A percentile compares a stretch with the other conserved stretches of the same genome.
Conservation (phyloP, 306 rosid species). For the Quercus rubra region DNA sequence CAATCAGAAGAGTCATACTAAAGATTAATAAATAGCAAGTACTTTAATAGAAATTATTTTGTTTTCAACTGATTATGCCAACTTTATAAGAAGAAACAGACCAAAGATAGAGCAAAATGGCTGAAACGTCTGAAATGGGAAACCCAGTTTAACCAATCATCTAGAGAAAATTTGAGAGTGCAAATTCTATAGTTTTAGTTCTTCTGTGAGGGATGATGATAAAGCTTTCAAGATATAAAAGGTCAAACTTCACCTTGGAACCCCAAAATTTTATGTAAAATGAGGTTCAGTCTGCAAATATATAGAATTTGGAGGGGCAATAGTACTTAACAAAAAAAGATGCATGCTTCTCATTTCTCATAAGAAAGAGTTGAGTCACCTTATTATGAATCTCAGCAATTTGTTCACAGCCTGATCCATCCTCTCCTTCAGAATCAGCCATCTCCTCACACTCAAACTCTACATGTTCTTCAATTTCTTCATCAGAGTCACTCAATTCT, state of each 20-base stretch:
- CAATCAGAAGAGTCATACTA: background rate
- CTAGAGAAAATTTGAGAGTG: background rate
- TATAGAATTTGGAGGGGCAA: background rate
- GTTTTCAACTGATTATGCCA: background rate
- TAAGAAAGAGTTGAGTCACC: conserved; percentile 37
- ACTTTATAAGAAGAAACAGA: background rate
- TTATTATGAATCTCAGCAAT: conserved; percentile 46
- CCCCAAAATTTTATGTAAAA: background rate
- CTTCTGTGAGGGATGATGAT: background rate
- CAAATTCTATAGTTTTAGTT: background rate
- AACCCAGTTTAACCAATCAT: background rate
- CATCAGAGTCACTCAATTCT: conserved; percentile 92
- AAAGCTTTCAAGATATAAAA: background rate
- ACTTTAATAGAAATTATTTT: background rate
- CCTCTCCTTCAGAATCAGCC: conserved; percentile 98
- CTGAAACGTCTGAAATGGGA: background rate
- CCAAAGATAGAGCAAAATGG: background rate
- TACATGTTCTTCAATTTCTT: conserved; percentile 88
- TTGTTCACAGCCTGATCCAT: conserved; percentile 66
- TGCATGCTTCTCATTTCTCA: background rate
- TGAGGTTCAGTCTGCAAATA: background rate
- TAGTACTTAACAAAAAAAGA: background rate
- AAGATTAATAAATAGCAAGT: background rate
- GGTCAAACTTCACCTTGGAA: background rate
- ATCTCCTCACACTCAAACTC: conserved; percentile 99